Base-by-base conservation (phyloP, 1,139 yeast species). In the Tardiomyces blankii region DNA sequence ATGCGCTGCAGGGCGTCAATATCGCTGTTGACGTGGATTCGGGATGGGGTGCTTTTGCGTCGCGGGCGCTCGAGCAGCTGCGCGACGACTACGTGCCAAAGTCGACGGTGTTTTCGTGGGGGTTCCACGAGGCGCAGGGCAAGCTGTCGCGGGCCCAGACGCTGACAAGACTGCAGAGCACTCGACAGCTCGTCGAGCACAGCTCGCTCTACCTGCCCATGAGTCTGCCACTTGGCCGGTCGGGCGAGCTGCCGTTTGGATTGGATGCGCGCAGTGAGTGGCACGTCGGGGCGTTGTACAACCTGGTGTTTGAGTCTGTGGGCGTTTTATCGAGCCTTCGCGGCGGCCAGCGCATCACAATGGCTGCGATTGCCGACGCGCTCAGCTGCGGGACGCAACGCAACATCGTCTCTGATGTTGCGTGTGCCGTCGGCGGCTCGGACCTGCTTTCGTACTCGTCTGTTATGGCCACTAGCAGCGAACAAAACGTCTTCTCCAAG, bases 21-120 rank as follows among this genome's bases (percentile, higher is more conserved):
- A 47, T 85, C 0, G 59, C 80, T 1, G 74, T 83, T 0, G 94
- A 87, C 44, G 54, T 81, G 5, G 91, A 84, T 58, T 72, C 78
- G 38, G 83, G 82, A 0, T 91, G 97, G 97, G 82, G 89, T 40
- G 96, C 95, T 0, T 81, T 84, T 54, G 65, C 85, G 1, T 62
- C 68, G 35, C 72, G 72, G 41, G 55, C 80, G 52, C 51, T 88
- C 30, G 59, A 68, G 13, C 73, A 71, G 18, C 49, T 88, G 27
- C 69, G 77, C 45, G 96, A 89, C 61, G 95, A 87, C 51, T 80
- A 78, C 54, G 69, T 77, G 48, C 79, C 88, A 8, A 83, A 82
- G 56, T 70, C 73, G 2, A 60, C 73, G 18, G 55, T 85, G 0
- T 76, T 84, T 64, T 64, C 75, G 0, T 81, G 83, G 81, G 77